Conservation (phyloP, 164 flowering plant genomes). For the Paratinospora sagittata region DNA sequence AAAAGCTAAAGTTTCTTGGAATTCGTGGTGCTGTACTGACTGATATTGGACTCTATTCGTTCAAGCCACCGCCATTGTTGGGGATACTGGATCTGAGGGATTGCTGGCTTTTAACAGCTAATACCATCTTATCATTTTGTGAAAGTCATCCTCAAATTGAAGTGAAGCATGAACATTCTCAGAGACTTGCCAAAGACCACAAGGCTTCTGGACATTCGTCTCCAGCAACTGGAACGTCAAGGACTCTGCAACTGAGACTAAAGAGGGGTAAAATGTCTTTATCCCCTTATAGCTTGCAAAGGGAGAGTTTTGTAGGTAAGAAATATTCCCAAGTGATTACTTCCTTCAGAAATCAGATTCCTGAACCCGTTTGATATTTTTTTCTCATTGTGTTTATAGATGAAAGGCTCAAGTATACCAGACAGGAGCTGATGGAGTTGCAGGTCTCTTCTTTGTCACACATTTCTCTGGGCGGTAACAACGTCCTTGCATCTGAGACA, state of each 20-base stretch:
- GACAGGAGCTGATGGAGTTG: slow-evolving; percentile 61
- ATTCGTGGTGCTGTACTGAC: slow-evolving; percentile 66
- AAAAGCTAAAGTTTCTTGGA: slow-evolving; percentile 41
- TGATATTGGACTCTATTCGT: slow-evolving; percentile 46
- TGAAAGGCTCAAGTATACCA: slow-evolving; percentile 79
- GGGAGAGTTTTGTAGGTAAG: slow-evolving; percentile 34
- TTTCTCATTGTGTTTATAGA: slow-evolving; percentile 31
- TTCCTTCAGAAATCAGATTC: background rate
- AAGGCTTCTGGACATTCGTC: slow-evolving; percentile 13
- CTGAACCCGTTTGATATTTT: background rate
- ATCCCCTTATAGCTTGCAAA: slow-evolving; percentile 16
- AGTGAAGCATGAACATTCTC: slow-evolving; percentile 57
- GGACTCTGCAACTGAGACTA: slow-evolving; percentile 15
- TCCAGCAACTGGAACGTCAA: slow-evolving; percentile 23
- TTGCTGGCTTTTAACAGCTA: slow-evolving; percentile 81
- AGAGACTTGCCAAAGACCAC: slow-evolving; percentile 16
- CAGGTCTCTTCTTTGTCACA: slow-evolving; percentile 29
- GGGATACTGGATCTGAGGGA: slow-evolving; percentile 58
- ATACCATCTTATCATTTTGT: slow-evolving; percentile 39
- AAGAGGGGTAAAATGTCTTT: slow-evolving; percentile 20
- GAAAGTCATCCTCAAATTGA: slow-evolving; percentile 46
- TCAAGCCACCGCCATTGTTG: slow-evolving; percentile 50
- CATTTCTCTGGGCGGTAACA: slow-evolving; percentile 11
- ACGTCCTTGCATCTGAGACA: slow-evolving; percentile 4
- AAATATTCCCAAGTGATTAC: slow-evolving; percentile 1